Evolutionary conservation across 2,329 filamentous ascomycete genomes (phyloP).

Genomic region (Fusarium euwallaceae): DNA sequence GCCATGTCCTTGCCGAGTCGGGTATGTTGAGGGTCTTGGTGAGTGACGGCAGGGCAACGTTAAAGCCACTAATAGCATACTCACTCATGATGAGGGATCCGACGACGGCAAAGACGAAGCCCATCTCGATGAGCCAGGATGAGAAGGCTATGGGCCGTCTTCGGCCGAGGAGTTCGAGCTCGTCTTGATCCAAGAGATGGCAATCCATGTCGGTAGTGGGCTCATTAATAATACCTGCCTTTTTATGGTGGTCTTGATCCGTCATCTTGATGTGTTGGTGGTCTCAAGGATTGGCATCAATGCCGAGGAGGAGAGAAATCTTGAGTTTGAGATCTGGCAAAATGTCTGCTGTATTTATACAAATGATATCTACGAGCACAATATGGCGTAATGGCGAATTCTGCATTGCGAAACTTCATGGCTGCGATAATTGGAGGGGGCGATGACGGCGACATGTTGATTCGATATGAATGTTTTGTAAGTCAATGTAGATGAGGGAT

Average conservation of each 20-base stretch:
- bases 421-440: not conserved
- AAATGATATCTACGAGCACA: not conserved
- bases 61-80: constrained; percentile 83
- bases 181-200: constrained; percentile 41
- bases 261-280: not conserved
- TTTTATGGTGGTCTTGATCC: not conserved
- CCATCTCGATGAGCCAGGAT: constrained; percentile 65
- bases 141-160: constrained; percentile 69
- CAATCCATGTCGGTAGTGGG: not conserved
- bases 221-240: not conserved
- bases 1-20: constrained; percentile 72
- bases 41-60: constrained; percentile 77
- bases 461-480: not conserved
- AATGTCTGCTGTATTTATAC: not conserved
- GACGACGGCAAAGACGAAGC: constrained; percentile 73
- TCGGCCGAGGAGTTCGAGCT: constrained; percentile 72
- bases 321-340: not conserved
- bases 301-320: not conserved
- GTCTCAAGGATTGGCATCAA: not conserved
- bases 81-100: constrained; percentile 76
- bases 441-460: not conserved
- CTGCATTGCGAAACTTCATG: not conserved
- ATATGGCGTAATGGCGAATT: not conserved
- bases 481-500: not conserved
- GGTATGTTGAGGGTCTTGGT: constrained; percentile 74